Conservation (phyloP, 352 stramenopile genomes). For the Paralagenidium karlingii region DNA sequence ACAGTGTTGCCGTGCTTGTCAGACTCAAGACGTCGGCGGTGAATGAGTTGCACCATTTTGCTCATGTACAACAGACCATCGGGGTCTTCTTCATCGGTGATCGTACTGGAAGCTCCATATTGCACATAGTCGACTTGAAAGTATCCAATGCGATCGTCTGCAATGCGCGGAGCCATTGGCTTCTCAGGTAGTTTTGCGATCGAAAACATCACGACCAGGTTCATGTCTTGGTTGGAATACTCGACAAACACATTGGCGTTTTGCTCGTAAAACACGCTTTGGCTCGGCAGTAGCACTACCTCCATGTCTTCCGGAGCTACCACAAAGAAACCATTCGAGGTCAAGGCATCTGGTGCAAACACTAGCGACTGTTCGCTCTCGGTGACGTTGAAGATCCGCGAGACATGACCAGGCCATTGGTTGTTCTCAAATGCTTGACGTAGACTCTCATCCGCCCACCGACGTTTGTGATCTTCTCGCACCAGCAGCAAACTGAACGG, state of each 20-base stretch:
- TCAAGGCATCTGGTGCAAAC: slow-evolving; percentile 32
- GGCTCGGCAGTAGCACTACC: no score
- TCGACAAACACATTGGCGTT: slow-evolving; percentile 67
- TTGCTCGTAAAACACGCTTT: slow-evolving; percentile 28
- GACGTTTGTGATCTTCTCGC: slow-evolving; percentile 39
- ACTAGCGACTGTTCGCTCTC: slow-evolving; percentile 44
- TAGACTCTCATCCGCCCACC: slow-evolving; percentile 28
- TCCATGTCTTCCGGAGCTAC: slow-evolving; percentile 6
- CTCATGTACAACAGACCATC: slow-evolving; percentile 42
- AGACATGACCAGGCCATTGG: slow-evolving; percentile 49
- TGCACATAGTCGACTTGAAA: slow-evolving; percentile 53
- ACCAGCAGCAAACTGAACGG: slow-evolving; percentile 26
- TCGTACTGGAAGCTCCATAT: slow-evolving; percentile 20
- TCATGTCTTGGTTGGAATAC: slow-evolving; percentile 44
- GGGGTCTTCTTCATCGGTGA: no score
- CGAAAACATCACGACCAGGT: slow-evolving; percentile 49
- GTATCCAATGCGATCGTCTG: slow-evolving; percentile 72
- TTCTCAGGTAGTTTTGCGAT: slow-evolving; percentile 57
- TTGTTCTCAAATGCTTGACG: slow-evolving; percentile 39
- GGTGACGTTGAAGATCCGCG: slow-evolving; percentile 35
- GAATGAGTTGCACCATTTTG: slow-evolving; percentile 44
- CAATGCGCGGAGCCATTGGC: slow-evolving; percentile 31
- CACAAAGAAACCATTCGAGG: slow-evolving; percentile 70
- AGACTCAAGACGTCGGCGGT: slow-evolving; percentile 46
- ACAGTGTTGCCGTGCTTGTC: slow-evolving; percentile 22